Evolutionary conservation across 306 rosid genomes (phyloP).

Genomic region (Hippophae tibetana): DNA sequence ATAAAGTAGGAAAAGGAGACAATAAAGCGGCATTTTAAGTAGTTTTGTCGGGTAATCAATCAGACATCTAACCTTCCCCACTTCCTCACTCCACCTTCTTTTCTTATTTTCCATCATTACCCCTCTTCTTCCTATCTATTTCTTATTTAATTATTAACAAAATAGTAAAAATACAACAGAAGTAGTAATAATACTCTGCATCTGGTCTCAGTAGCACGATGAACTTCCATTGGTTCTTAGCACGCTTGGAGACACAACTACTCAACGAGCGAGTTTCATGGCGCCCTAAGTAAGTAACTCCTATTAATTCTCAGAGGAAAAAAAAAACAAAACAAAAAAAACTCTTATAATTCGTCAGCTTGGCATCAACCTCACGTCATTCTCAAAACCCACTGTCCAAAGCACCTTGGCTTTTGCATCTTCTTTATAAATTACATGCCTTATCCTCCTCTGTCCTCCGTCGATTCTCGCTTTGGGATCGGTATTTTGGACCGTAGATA

Average conservation of each 20-base stretch:
- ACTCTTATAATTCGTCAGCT: neutral
- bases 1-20: conserved; percentile 39
- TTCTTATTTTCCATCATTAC: conserved; percentile 29
- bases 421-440: neutral
- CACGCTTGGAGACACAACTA: conserved; percentile 26
- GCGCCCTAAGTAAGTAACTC: too few relatives aligned
- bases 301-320: too few relatives aligned
- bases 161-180: neutral
- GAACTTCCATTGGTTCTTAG: conserved; percentile 15
- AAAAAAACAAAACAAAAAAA: neutral
- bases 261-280: conserved; percentile 6
- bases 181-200: neutral
- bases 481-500: too few relatives aligned
- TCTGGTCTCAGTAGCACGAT: conserved; percentile 11
- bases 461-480: too few relatives aligned
- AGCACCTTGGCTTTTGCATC: neutral
- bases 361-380: conserved; percentile 3
- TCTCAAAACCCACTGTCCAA: neutral
- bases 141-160: neutral
- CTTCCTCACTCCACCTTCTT: neutral
- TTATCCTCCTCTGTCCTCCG: neutral
- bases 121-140: conserved; percentile 12
- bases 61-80: conserved; percentile 27
- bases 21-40: conserved; percentile 55
- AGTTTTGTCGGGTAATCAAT: conserved; percentile 50